phyloP scores from a whole-genome alignment of 2,329 filamentous ascomycete genomes.

The Diaporthe humulicola region DNA sequence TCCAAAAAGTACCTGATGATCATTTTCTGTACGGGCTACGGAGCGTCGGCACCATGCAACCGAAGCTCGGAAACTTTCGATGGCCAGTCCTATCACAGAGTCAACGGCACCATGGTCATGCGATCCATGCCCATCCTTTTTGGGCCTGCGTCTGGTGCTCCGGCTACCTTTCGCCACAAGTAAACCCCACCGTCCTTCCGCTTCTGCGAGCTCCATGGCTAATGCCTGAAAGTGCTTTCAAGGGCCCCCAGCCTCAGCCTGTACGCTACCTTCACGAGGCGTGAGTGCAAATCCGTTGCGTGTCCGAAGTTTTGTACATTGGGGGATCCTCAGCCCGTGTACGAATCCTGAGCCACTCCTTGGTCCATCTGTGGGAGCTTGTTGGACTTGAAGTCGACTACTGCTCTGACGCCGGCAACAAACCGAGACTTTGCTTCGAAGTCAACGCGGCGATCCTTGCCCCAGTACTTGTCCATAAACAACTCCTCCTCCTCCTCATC shows the following conservation, averaged over 20 bases:
- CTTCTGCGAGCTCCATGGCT: neutral
- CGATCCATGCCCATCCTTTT: too few species aligned
- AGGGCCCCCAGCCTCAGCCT: neutral
- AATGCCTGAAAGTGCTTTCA: neutral
- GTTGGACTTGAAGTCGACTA: neutral
- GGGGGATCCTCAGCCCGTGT: too few species aligned
- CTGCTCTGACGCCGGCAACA: neutral
- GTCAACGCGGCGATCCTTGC: neutral
- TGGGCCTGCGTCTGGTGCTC: too few species aligned
- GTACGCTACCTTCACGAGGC: neutral
- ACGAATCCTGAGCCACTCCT: neutral
- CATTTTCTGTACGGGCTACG: too few species aligned
- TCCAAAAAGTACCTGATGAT: too few species aligned
- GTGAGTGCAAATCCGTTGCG: neutral
- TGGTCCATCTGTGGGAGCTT: neutral
- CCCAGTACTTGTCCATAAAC: neutral
- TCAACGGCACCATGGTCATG: too few species aligned
- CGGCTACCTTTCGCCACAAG: too few species aligned
- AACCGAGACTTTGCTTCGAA: neutral
- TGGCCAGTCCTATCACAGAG: too few species aligned
- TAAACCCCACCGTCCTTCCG: too few species aligned
- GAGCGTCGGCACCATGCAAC: too few species aligned
- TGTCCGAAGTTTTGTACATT: neutral
- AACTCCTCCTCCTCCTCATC: neutral
- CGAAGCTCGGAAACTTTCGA: too few species aligned